Conservation (phyloP, 495 filamentous ascomycete species). For the Pseudevernia furfuracea region DNA sequence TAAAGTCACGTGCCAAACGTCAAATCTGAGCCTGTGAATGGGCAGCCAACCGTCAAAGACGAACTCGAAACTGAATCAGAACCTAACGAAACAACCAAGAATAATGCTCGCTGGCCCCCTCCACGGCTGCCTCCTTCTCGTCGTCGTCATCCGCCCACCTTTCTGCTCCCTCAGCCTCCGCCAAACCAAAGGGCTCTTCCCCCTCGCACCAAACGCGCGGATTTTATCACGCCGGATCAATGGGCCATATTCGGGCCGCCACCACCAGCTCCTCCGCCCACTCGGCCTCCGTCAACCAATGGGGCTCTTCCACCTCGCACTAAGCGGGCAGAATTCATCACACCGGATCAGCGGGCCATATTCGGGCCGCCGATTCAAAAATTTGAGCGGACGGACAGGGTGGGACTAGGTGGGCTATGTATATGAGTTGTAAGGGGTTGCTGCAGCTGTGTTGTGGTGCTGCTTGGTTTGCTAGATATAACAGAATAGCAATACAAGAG, state of each 20-base stretch:
- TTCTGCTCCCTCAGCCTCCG: too few species aligned
- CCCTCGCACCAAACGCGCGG: not conserved
- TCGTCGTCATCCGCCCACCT: too few species aligned
- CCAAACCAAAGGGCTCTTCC: not conserved
- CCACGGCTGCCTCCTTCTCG: not conserved
- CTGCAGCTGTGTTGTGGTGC: not conserved
- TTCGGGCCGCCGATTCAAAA: not conserved
- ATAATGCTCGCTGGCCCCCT: not conserved
- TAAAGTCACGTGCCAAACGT: not conserved
- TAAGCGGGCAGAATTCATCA: not conserved
- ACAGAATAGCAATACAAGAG: not conserved
- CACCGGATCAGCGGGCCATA: not conserved
- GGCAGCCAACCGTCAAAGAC: not conserved
- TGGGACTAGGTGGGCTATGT: not conserved
- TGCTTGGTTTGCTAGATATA: not conserved
- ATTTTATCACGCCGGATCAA: not conserved
- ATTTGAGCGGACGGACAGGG: not conserved
- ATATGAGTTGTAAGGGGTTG: not conserved
- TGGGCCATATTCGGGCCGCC: not conserved
- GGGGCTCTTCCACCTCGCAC: not conserved
- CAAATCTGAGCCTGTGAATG: not conserved
- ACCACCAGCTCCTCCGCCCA: too few species aligned
- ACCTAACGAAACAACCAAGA: not conserved
- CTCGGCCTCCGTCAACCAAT: too few species aligned
- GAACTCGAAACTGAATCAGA: not conserved